Base-by-base conservation (phyloP, 2,329 filamentous ascomycete genomes). In the Pseudogymnoascus sp. region DNA sequence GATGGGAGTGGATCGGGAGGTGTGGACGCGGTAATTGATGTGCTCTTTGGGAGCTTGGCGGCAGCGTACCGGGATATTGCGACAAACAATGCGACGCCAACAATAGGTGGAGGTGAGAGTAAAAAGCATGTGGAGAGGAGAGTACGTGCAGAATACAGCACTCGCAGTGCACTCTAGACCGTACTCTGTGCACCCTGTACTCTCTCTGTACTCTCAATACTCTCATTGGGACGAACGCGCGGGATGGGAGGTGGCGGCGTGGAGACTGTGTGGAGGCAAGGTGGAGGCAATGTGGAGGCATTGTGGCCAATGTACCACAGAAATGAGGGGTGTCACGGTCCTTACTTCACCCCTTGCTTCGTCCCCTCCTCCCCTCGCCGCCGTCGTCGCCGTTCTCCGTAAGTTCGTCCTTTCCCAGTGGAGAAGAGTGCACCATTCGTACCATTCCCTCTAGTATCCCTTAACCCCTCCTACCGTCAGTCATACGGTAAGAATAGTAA, bases 241-340 rank as follows among this genome's bases (percentile, higher is more conserved):
- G 33, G 33, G 33, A 12, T 12, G 33, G 33, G 33, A 39, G 38
- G 45, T 52, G 45, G 45, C 26, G 45, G 16, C 26, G 23, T 52
- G 45, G 45, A 31, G 45, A 52, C 26, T 4, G 10, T 19, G 39
- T 49, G 43, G 43, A 49, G 43, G 43, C 23, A 23, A 12, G 33
- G 49, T 55, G 49, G 49, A 45, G 43, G 43, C 23, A 23, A 12
- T 55, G 49, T 55, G 49, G 49, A 45, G 43, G 43, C 12, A 49
- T 16, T 11, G 49, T 55, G 49, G 49, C n/a, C 49, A 33, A 55
- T 19, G 29, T 33, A 33, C 29, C 49, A 55, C 29, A 7, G 3
- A 26, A 55, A 33, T 33, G 49, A 55, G 49, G 49, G 49, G 49
- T 55, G 49, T 55, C 49, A 55, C 49, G 49, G 49, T 33, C 49